Conservation (phyloP, 106 monocot genomes). For the Alisma plantagoaquatica region DNA sequence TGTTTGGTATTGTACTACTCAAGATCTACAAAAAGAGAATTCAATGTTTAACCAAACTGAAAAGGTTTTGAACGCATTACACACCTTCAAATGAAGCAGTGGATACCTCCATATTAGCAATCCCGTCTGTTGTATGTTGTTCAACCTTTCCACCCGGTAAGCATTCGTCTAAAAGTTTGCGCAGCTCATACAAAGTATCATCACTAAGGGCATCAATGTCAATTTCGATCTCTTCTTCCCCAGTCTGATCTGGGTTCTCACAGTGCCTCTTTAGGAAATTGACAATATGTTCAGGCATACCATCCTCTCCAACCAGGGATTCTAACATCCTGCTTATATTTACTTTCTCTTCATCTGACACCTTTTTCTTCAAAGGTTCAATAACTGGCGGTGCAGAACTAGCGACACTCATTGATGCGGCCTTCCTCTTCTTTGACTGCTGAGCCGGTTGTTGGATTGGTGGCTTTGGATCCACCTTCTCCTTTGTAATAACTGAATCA, state of each 20-base stretch:
- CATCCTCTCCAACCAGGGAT: conserved; percentile 27
- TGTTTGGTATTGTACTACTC: too few species aligned
- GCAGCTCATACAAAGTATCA: conserved; percentile 47
- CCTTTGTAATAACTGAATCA: conserved; percentile 23
- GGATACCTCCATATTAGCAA: too few species aligned
- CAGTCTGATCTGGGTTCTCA: conserved; percentile 23
- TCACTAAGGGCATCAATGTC: conserved; percentile 63
- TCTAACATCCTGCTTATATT: conserved; percentile 34
- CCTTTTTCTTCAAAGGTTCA: conserved; percentile 19
- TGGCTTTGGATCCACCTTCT: conserved; percentile 20
- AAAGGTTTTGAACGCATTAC: too few species aligned
- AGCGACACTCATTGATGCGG: conserved; percentile 8
- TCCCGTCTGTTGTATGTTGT: too few species aligned
- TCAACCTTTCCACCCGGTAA: conserved; percentile 16
- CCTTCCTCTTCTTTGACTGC: conserved; percentile 57
- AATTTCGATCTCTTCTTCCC: conserved; percentile 75
- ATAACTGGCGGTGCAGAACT: background rate
- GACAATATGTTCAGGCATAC: conserved; percentile 53
- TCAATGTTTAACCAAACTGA: too few species aligned
- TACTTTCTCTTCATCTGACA: conserved; percentile 56
- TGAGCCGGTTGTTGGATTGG: too few species aligned
- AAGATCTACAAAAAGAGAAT: too few species aligned
- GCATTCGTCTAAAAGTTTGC: conserved; percentile 62
- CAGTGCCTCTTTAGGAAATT: conserved; percentile 46
- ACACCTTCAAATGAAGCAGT: too few species aligned